Evolutionary conservation across 1,284 basidiomycete genomes (phyloP), one percentile per base, ranked within the genome.

Genomic region (Phenoliferia sp.): DNA sequence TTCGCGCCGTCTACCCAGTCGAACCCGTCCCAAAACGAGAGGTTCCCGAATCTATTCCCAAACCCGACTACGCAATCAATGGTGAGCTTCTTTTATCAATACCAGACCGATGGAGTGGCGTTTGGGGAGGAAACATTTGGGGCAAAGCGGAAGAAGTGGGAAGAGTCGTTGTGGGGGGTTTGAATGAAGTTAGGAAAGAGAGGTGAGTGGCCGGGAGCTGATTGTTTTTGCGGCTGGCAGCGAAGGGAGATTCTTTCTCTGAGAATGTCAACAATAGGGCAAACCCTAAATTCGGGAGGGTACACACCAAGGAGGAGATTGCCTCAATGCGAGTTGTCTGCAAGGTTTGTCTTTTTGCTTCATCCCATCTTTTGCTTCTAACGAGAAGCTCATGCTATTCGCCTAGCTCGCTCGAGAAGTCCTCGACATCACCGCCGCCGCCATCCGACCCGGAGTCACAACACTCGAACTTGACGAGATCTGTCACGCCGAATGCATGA

Each of bases 401-500:
- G 59, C 3, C 12, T 74, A 98, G 93, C 84, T 97, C 70, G 86
- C 85, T 15, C 84, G 96, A 69, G 92, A 99, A 82, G 88, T 99
- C 15, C 85, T 99, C 28, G 94, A 98, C 79, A 84, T 92, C 67
- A 88, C 90, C 22, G 95, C 93, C 0, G 85, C 92, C 0, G 85
- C 88, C 76, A 82, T 98, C 72, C 85, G 85, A 63, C 92, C 93
- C 16, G 96, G 96, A 50, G 85, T 97, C 63, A 97, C 95, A 2
- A 98, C 96, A 1, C 94, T 99, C 78, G 91, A 93, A 78, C 84
- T 97, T 63, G 96, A 99, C 80, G 88, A 87, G 73, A 88, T 98
- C 73, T 93, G 96, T n/a, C 95, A 99, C 80, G 86, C 92, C 71
- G 96, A 90, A 26, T 90, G 86, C 72, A 88, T 99, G 74, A 90